Base-by-base conservation (phyloP, 139 green algal genomes). In the Nannochloris sp. region DNA sequence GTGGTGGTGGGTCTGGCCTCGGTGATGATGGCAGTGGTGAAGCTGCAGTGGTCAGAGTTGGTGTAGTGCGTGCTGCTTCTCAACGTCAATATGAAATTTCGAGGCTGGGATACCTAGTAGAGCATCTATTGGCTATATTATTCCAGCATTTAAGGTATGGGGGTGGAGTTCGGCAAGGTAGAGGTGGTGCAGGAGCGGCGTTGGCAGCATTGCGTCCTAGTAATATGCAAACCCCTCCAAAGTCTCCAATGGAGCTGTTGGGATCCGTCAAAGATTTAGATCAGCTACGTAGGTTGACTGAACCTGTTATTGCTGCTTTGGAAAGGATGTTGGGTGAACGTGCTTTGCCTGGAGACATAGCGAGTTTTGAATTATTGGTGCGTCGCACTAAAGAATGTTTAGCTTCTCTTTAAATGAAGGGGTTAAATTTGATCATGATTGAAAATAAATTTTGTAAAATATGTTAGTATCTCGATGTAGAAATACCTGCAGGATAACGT, bases 351-450 rank as follows among this genome's bases (percentile, higher is more conserved):
- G 36, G 65, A 6, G 70, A 76, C 36, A 32, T 24, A 32, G 38
- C 37, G 33, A 47, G 23, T 23, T 69, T 77, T 45, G 31, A 57
- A 63, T 45, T 77, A 27, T 38, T 77, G 39, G 32, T 76, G 33
- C 54, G 70, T 15, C 55, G 68, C 34, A 75, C 56, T 2, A 77
- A 77, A 54, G 65, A 74, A 34, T 73, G 67, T 44, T 46, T 75
- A 24, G 32, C 27, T 32, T 32, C 44, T 30, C 65, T 73, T 7
- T 72, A 60, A 72, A 23, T n/a, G 12, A 59, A 31, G 10, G 1
- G 1, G 4, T 19, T 32, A 24, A 67, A 34, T 27, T 51, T n/a
- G n/a, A n/a, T n/a, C n/a, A n/a, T 51, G 42, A 27, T 51, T 51
- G 42, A 51, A 19, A 51, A 19, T 51, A 19, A 51, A 51, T 27